These are phyloP conservation scores for Hypocreales sp. DNA, from an alignment of 2,329 filamentous ascomycete genomes.

Conservation along the genomic window DNA sequence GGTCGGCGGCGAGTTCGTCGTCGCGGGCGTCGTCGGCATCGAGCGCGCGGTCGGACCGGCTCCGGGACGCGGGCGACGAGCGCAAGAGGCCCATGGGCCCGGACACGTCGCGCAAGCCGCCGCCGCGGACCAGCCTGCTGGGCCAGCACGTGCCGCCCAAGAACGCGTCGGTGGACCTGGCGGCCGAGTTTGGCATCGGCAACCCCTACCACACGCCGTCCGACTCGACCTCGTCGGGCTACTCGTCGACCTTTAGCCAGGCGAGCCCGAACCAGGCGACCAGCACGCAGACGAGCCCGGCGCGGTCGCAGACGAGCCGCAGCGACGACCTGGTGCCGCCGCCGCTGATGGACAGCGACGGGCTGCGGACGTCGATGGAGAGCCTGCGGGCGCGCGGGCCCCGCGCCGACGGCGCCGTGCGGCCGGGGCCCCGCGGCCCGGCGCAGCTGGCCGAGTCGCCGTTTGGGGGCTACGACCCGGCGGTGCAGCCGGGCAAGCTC, in stretches of 20 bases:
- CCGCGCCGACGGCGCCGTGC: conserved; percentile 17
- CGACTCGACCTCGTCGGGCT: conserved; percentile 49
- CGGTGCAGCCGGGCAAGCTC: conserved; percentile 7
- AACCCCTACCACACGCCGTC: conserved; percentile 51
- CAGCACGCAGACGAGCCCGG: conserved; percentile 28
- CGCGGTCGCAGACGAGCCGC: conserved; percentile 16
- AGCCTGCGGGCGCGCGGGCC: conserved; percentile 11
- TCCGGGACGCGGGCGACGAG: conserved; percentile 6
- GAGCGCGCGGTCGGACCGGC: no score
- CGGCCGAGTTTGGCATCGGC: conserved; percentile 41
- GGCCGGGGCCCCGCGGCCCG: conserved; percentile 9
- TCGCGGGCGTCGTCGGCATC: conserved; percentile 10
- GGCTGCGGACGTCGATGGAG: conserved; percentile 37
- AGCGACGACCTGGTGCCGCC: conserved; percentile 18
- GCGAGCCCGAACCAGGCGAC: conserved; percentile 34
- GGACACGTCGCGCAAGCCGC: conserved; percentile 35
- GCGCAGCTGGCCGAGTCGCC: conserved; percentile 14
- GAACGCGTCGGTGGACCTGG: conserved; percentile 34
- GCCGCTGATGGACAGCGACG: conserved; percentile 28
- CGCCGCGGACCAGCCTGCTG: conserved; percentile 33
- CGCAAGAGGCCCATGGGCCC: conserved; percentile 29
- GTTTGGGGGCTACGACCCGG: conserved; percentile 9
- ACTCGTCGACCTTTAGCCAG: conserved; percentile 40
- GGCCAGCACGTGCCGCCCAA: conserved; percentile 21
- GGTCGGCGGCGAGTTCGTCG: conserved; percentile 39